phyloP scores from a whole-genome alignment of 345 rosid genomes.

The Carallia pectinifolia region DNA sequence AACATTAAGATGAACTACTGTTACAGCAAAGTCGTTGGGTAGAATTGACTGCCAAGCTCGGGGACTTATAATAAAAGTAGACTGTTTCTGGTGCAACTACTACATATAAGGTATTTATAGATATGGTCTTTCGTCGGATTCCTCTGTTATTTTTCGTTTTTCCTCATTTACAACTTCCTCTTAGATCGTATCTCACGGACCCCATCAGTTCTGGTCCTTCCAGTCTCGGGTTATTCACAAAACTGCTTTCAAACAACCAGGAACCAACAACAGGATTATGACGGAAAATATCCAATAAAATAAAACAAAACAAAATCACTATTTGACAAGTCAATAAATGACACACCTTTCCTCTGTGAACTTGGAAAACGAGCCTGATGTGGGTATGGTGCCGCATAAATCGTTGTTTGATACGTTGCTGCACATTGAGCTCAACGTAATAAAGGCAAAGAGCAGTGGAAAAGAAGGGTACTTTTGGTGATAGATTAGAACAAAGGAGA shows the following conservation, averaged over 20 bases:
- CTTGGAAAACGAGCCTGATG: slow-evolving; percentile 61
- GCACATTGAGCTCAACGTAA: slow-evolving; percentile 6
- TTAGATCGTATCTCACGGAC: slow-evolving; percentile 58
- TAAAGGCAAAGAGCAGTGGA: not conserved
- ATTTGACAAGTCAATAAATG: not conserved
- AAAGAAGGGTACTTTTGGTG: not conserved
- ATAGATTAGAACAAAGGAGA: not conserved
- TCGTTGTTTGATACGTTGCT: slow-evolving; percentile 67
- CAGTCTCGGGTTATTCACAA: slow-evolving; percentile 51
- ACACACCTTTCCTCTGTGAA: slow-evolving; percentile 60
- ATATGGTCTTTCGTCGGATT: slow-evolving; percentile 1
- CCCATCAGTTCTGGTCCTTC: slow-evolving; percentile 84
- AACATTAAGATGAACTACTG: no score
- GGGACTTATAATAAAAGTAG: not conserved
- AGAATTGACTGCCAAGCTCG: slow-evolving; percentile 1
- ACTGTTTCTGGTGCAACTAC: not conserved
- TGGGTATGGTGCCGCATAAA: slow-evolving; percentile 71
- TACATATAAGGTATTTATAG: no score
- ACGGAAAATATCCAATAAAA: not conserved
- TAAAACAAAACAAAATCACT: not conserved
- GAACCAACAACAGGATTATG: not conserved
- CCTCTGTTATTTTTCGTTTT: no score
- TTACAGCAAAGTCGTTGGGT: not conserved
- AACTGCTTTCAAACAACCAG: slow-evolving; percentile 34
- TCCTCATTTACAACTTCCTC: slow-evolving; percentile 49